Percentiles rank a stretch among this genome's conserved stretches.
These are phyloP conservation scores for Globisporangium emineosum DNA, from an alignment of 352 stramenopile species.

Conservation along the genomic window DNA sequence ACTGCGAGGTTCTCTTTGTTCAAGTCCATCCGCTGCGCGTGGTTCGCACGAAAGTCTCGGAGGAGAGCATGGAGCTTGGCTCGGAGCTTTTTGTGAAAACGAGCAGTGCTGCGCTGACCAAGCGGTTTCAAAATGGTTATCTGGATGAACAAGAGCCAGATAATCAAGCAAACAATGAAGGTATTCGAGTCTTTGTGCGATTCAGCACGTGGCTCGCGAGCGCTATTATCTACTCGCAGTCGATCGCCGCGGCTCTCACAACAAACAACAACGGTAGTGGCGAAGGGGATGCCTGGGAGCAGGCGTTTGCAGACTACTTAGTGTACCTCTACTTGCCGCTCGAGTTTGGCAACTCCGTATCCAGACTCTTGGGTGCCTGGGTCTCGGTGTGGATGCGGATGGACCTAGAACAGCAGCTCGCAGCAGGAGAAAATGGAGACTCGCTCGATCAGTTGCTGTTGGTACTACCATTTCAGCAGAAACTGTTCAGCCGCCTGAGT, in stretches of 20 bases:
- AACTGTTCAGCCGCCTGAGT: conserved; percentile 36
- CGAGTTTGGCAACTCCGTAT: conserved; percentile 37
- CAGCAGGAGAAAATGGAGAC: conserved; percentile 1
- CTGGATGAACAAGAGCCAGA: not conserved
- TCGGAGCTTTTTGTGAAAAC: not conserved
- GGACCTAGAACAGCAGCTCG: conserved; percentile 22
- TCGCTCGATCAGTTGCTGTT: conserved; percentile 19
- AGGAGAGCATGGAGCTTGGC: conserved; percentile 2
- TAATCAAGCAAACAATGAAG: not conserved
- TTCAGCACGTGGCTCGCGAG: conserved; percentile 19
- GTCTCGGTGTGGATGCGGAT: conserved; percentile 43
- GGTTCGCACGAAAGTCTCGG: not conserved
- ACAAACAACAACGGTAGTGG: not conserved
- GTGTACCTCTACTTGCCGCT: conserved; percentile 56
- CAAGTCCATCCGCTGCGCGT: conserved; percentile 1
- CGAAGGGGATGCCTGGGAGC: conserved; percentile 36
- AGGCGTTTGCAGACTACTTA: conserved; percentile 36
- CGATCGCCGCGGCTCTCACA: conserved; percentile 9
- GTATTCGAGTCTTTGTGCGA: conserved; percentile 1
- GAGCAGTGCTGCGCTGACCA: not conserved
- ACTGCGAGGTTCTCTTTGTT: conserved; percentile 12
- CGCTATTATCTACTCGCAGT: conserved; percentile 22
- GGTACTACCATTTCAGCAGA: conserved; percentile 49
- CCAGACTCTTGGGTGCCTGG: conserved; percentile 35
- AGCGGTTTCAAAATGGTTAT: conserved; percentile 5